Base-by-base conservation (phyloP, 1,139 yeast genomes). In the Hansenula lynferdii region DNA sequence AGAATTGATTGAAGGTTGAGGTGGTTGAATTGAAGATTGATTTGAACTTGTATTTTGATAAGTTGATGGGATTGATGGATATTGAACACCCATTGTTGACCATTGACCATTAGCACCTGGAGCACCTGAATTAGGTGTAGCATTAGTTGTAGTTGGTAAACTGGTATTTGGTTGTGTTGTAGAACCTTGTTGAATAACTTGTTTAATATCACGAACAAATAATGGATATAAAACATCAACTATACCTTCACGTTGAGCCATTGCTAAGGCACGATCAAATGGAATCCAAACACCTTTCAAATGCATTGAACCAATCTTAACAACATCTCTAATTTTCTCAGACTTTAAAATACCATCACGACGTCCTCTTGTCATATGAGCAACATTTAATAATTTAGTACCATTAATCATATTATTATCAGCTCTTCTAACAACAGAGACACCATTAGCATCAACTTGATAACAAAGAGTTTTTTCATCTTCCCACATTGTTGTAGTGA, bases 221-320 rank as follows among this genome's bases (percentile, higher is more conserved):
- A 89, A 69, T 2, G 97, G 97, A 58, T 86, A 89, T 48, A 90
- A 71, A 48, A 82, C 60, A 57, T 89, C 96, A 30, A 84, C 87
- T 44, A 90, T 87, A 34, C 86, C 83, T 62, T 90, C 97, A 51
- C 85, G 72, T 63, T 85, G 89, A 25, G 97, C 96, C 79, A 90
- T 84, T 21, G 86, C 85, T 37, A 85, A 68, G 1, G 97, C 97
- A 39, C 97, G 72, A 50, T 90, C 97, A 60, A 89, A 89, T 1
- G 97, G 97, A 48, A 90, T 89, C 97, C 97, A 90, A 35, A 90
- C 97, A 38, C 98, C 98, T 64, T 90, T 90, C 54, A 90, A 70
- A 60, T 90, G 96, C 97, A 90, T 90, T 16, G 96, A 85, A 10
- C 98, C 98, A 49, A 90, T 86, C 63, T 90, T 90, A 41, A 90